A percentile compares a stretch with the other conserved stretches of the same genome.
phyloP scores from a whole-genome alignment of 306 rosid genomes.

The Geum urbanum region DNA sequence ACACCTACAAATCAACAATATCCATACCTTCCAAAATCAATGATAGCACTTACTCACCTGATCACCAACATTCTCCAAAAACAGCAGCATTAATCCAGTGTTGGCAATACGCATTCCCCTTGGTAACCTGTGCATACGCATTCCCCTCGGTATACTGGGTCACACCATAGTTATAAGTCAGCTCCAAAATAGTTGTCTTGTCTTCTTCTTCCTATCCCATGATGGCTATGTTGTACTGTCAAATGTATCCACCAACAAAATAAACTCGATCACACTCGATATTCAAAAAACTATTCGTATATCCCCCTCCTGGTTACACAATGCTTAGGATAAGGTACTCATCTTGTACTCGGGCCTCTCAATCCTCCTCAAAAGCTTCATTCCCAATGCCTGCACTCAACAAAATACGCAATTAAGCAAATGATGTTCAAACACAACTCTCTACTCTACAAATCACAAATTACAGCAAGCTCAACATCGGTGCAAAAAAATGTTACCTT shows the following conservation, averaged over 20 bases:
- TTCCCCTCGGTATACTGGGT: conserved; percentile 86
- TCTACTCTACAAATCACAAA: neutral
- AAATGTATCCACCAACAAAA: conserved; percentile 14
- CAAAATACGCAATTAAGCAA: too few species aligned
- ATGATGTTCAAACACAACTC: neutral
- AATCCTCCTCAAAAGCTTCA: conserved; percentile 62
- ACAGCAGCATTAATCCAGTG: too few species aligned
- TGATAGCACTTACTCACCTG: too few species aligned
- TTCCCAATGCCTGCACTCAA: conserved; percentile 64
- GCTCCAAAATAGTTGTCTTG: conserved; percentile 79
- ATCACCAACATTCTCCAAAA: too few species aligned
- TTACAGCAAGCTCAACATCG: neutral
- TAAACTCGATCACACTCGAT: conserved; percentile 5
- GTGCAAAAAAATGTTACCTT: conserved; percentile 43
- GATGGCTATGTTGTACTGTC: conserved; percentile 77
- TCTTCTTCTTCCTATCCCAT: conserved; percentile 85
- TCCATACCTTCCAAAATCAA: too few species aligned
- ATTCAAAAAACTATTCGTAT: neutral
- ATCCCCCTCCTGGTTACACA: neutral
- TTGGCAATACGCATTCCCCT: too few species aligned
- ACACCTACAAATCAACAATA: too few species aligned
- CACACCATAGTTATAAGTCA: conserved; percentile 92
- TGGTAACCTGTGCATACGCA: conserved; percentile 86
- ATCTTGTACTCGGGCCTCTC: conserved; percentile 92
- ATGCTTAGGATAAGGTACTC: neutral